phyloP scores from a whole-genome alignment of 257 asterid genomes.

The Capsicum baccatum region DNA sequence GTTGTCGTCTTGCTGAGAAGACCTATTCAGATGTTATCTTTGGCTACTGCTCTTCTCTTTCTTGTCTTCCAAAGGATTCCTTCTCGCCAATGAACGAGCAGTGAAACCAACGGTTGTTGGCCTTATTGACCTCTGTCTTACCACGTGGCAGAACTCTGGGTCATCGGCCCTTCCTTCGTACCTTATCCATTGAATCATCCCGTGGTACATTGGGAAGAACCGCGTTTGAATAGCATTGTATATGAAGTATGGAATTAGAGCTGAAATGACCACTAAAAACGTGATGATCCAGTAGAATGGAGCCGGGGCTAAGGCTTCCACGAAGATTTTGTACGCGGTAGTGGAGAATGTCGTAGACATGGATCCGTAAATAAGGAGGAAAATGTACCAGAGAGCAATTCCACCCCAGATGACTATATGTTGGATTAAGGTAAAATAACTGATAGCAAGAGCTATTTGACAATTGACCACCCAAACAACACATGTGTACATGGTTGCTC shows the following conservation, averaged over 20 bases:
- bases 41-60: constrained; percentile 26
- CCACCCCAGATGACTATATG: constrained; percentile 92
- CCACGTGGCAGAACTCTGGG: constrained; percentile 67
- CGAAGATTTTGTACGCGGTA: constrained; percentile 70
- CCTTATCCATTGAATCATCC: constrained; percentile 89
- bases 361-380: constrained; percentile 75
- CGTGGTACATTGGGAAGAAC: constrained; percentile 73
- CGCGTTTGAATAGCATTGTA: constrained; percentile 52
- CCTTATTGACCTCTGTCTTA: constrained; percentile 77
- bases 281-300: constrained; percentile 68
- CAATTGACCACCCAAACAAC: constrained; percentile 92
- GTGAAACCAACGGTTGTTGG: constrained; percentile 82
- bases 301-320: constrained; percentile 73
- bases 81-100: constrained; percentile 86
- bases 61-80: constrained; percentile 55
- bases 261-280: constrained; percentile 47
- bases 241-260: constrained; percentile 60
- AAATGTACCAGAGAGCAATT: constrained; percentile 77
- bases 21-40: constrained; percentile 32
- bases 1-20: background rate
- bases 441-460: constrained; percentile 86
- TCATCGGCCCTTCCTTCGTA: constrained; percentile 71
- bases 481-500: constrained; percentile 84
- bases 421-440: constrained; percentile 86
- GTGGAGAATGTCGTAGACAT: constrained; percentile 52